Base-by-base conservation (phyloP, 1,284 basidiomycete species). In the Rhodofomes roseus region DNA sequence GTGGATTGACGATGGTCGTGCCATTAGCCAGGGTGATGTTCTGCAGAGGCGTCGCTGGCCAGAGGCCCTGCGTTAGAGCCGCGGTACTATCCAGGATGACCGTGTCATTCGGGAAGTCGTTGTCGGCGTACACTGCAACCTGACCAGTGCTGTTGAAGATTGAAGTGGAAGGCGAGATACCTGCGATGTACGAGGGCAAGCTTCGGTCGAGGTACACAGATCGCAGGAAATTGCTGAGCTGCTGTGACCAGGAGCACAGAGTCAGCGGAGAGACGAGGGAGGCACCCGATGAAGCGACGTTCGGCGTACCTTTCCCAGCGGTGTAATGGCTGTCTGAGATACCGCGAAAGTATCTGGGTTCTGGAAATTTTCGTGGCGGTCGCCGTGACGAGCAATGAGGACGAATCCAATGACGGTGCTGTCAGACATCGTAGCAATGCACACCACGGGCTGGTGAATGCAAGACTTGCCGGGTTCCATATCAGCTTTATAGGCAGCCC, bases 321-420 rank as follows among this genome's bases (percentile, higher is more conserved):
- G 74, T 1, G 82, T 84, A 62, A 85, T 77, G 34, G 71, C 69
- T 27, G 81, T 82, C 25, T 73, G 63, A n/a, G 76, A 73, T 1
- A 80, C 76, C 12, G 72, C 72, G 67, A 82, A 82, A 4, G 73
- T 76, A 44, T 65, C 55, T 14, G 74, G 74, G 59, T 75, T 70
- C 63, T 78, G 77, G 63, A 75, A 79, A 68, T 76, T 78, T 1
- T 74, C 78, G 55, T 74, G 67, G 18, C 81, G 72, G 66, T 84
- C 82, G 41, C 82, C 82, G 55, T 84, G 82, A 14, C 82, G 77
- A 34, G 78, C 75, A 57, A 83, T 66, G 53, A 82, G 64, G 54
- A 83, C 76, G 46, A 79, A 72, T 16, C 81, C 81, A 18, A 80
- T 68, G 25, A 81, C 66, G 20, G 44, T 62, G 62, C 65, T 66